A percentile compares a stretch with the other conserved stretches of the same genome.
Conservation (phyloP, 306 rosid genomes). For the Citrullus colocynthis region DNA sequence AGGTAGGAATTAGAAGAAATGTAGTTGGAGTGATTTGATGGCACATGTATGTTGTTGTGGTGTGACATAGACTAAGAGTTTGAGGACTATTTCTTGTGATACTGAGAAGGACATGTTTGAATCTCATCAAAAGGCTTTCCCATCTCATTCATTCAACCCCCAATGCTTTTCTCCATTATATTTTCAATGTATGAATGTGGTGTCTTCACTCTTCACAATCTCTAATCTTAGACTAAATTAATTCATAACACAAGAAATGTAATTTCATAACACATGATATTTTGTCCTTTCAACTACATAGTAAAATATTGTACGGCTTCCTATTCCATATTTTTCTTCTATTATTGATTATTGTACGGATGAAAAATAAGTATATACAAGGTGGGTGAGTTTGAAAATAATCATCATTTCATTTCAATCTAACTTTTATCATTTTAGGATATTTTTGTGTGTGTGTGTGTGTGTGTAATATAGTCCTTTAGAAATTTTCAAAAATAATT, state of each 20-base stretch:
- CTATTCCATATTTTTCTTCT: too few species aligned
- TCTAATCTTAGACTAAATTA: neutral
- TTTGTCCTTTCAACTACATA: neutral
- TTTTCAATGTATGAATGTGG: too few species aligned
- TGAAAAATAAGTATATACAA: too few species aligned
- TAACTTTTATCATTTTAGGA: too few species aligned
- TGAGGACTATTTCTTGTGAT: slow-evolving; percentile 4
- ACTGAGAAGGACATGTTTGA: neutral
- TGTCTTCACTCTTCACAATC: neutral
- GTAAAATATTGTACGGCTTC: neutral
- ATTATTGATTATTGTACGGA: too few species aligned
- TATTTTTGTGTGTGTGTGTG: too few species aligned
- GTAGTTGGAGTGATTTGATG: neutral
- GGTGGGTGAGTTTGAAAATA: neutral
- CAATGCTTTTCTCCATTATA: neutral
- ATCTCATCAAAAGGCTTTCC: neutral
- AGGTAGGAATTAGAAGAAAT: neutral
- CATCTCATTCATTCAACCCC: neutral
- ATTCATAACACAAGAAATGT: neutral
- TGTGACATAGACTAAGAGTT: neutral
- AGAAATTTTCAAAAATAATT: too few species aligned
- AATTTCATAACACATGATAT: neutral
- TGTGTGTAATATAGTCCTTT: too few species aligned
- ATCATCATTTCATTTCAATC: neutral
- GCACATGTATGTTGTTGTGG: neutral